Evolutionary conservation across 2,329 filamentous ascomycete species (phyloP).

Genomic region (Colletotrichum echinochloae): DNA sequence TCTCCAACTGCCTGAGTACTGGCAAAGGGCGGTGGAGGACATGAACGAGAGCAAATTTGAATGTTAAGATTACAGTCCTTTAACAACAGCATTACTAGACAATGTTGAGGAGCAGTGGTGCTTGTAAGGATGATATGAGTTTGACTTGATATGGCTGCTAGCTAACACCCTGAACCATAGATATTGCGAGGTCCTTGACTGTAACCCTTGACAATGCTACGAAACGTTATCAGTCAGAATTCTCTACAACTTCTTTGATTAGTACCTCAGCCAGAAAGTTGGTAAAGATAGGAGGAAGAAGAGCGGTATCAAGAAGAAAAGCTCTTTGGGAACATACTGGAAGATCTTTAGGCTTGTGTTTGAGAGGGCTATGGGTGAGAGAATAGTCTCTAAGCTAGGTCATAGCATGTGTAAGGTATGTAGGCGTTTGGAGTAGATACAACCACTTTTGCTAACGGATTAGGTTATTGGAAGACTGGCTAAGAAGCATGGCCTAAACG

Average conservation of each 20-base stretch:
- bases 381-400: not conserved
- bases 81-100: not conserved
- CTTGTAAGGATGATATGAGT: not conserved
- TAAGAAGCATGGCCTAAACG: not conserved
- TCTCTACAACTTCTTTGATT: conserved; percentile 5
- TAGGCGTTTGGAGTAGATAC: not conserved
- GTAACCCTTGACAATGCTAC: not conserved
- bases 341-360: conserved; percentile 9
- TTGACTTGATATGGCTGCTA: not conserved
- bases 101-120: not conserved
- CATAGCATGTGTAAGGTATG: not conserved
- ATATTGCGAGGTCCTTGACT: not conserved
- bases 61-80: conserved; percentile 4
- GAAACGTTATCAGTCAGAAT: not conserved
- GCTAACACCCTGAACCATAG: not conserved
- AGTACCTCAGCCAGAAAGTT: conserved; percentile 1
- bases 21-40: conserved; percentile 3
- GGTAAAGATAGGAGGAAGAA: conserved; percentile 4
- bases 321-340: not conserved
- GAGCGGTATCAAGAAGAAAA: conserved; percentile 5
- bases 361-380: conserved; percentile 5
- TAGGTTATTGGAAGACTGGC: not conserved
- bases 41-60: not conserved
- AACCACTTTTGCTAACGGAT: not conserved
- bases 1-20: conserved; percentile 41